Evolutionary conservation across 1,139 yeast genomes (phyloP), one percentile per base, ranked within the genome.

Genomic region (Geotrichum siamense): DNA sequence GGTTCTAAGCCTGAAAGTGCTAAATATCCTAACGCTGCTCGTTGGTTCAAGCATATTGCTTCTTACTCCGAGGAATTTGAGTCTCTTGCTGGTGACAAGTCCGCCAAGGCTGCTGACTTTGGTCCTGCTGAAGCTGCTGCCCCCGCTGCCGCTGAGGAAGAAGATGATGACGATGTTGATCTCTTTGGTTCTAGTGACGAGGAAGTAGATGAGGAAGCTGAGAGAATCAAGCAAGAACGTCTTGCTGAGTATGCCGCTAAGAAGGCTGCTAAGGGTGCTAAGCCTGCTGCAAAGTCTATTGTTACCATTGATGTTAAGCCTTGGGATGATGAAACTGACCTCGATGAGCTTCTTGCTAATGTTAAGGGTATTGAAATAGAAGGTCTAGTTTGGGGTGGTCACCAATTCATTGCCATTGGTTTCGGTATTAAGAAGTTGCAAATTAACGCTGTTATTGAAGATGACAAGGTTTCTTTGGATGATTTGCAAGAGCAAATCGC

Each of bases 401-500:
- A 76, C 78, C 91, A 83, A 75, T 87, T 79, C 75, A 78, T 91
- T 60, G 89, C 96, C 67, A 94, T 93, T 63, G 99, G 98, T 73
- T 91, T 78, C 82, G 99, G 99, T 79, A 91, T 91, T 78, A 86
- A 86, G 84, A 91, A 93, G 79, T 80, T 91, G 70, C 98, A 91
- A 78, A 85, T 93, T 72, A 91, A 87, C 91, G 74, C 84, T 75
- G 98, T 91, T 68, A 82, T 91, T 60, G 97, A 89, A 79, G 99
- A 91, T 72, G 95, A 78, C 59, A 81, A 81, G 79, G 96, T 91
- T 57, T 85, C 96, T 54, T 65, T 87, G 62, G 95, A 83, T 60
- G 96, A 84, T 49, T 82, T 93, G 67, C 94, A 89, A 75, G 76
- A 70, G 57, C 57, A 58, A 48, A 81, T 91, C 62, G 96, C 86